phyloP scores from a whole-genome alignment of 2,329 filamentous ascomycete species.

The Trichoderma sp. region DNA sequence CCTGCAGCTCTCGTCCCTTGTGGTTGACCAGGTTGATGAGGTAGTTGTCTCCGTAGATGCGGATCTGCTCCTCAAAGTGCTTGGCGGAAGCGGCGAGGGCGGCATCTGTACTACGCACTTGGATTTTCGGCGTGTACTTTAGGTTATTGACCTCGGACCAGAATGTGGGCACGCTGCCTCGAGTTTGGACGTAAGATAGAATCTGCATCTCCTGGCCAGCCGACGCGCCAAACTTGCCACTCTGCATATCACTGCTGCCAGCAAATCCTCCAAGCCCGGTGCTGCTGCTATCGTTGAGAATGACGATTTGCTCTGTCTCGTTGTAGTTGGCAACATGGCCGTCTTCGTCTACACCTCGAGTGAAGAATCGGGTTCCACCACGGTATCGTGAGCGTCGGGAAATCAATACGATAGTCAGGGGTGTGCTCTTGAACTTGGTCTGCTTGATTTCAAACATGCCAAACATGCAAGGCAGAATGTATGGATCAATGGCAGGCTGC shows the following conservation, averaged over 20 bases:
- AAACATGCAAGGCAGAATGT: slow-evolving; percentile 92
- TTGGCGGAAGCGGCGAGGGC: slow-evolving; percentile 74
- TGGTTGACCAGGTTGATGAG: slow-evolving; percentile 97
- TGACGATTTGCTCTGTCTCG: slow-evolving; percentile 90
- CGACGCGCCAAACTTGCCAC: slow-evolving; percentile 60
- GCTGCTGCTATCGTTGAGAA: slow-evolving; percentile 76
- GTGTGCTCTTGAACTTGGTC: slow-evolving; percentile 79
- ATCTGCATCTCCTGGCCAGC: slow-evolving; percentile 77
- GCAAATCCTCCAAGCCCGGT: slow-evolving; percentile 77
- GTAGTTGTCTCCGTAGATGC: slow-evolving; percentile 92
- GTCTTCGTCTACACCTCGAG: slow-evolving; percentile 86
- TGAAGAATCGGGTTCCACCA: slow-evolving; percentile 91
- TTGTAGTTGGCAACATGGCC: slow-evolving; percentile 99
- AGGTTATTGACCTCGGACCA: slow-evolving; percentile 96
- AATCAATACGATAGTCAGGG: slow-evolving; percentile 82
- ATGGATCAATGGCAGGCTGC: slow-evolving; percentile 80
- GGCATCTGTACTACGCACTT: slow-evolving; percentile 79
- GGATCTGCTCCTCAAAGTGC: slow-evolving; percentile 93
- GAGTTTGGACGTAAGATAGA: slow-evolving; percentile 91
- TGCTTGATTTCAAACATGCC: slow-evolving; percentile 91
- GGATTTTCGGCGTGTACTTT: slow-evolving; percentile 84
- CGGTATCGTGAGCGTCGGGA: slow-evolving; percentile 85
- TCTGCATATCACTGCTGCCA: slow-evolving; percentile 71
- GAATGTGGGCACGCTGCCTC: slow-evolving; percentile 91
- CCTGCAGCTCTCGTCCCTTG: slow-evolving; percentile 80